phyloP scores from a whole-genome alignment of 306 rosid species.

The Gastrolobium villosum region DNA sequence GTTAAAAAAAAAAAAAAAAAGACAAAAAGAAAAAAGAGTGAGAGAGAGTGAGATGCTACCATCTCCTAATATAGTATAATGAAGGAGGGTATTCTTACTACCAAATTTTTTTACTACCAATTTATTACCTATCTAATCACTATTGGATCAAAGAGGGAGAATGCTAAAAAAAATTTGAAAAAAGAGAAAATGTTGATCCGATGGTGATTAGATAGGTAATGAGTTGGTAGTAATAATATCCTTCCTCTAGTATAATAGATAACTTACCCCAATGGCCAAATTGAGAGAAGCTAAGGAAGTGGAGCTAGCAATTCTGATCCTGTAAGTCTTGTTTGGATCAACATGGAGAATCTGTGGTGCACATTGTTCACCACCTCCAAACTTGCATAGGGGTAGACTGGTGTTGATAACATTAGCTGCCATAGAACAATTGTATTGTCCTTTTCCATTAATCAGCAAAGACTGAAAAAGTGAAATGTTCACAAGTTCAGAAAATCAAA shows the following conservation, averaged over 20 bases:
- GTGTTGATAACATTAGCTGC: constrained; percentile 54
- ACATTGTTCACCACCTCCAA: constrained; percentile 65
- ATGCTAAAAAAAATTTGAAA: too few relatives aligned
- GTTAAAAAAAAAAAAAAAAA: too few relatives aligned
- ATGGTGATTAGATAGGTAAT: too few relatives aligned
- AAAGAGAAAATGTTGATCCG: too few relatives aligned
- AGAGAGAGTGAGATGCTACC: background rate
- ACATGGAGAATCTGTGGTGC: constrained; percentile 67
- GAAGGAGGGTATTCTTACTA: too few relatives aligned
- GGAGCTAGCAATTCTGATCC: constrained; percentile 75
- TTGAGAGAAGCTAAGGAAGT: constrained; percentile 78
- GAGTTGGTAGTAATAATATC: too few relatives aligned
- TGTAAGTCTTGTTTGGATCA: constrained; percentile 67
- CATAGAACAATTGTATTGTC: constrained; percentile 71
- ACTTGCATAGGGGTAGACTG: constrained; percentile 44
- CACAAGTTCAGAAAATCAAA: background rate
- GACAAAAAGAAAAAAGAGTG: background rate
- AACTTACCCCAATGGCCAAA: constrained; percentile 71
- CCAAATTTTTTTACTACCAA: too few relatives aligned
- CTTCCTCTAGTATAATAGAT: too few relatives aligned
- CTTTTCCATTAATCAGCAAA: constrained; percentile 76
- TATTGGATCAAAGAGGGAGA: too few relatives aligned
- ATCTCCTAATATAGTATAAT: background rate
- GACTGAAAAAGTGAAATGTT: constrained; percentile 45
- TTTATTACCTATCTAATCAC: too few relatives aligned